Evolutionary conservation across 257 asterid species (phyloP).

Genomic region (Nicotiana benthamiana): DNA sequence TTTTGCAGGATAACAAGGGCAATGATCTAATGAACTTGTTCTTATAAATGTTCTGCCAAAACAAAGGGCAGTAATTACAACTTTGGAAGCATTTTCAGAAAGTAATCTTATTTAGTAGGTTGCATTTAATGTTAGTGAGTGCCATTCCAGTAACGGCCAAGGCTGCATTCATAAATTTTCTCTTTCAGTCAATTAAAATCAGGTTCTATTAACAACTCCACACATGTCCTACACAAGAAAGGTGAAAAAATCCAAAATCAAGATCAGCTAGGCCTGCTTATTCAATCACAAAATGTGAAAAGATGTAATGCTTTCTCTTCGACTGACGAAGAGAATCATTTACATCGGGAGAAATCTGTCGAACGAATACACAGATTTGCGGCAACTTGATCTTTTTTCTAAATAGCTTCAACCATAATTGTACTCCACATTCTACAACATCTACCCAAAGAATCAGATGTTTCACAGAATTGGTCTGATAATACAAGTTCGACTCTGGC

Average conservation of each 20-base stretch:
- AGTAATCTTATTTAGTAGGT: constrained; percentile 33
- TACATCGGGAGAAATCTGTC: not conserved
- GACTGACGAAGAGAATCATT: not conserved
- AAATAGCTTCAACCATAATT: not conserved
- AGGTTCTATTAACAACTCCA: constrained; percentile 4
- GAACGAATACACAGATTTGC: not conserved
- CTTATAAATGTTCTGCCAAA: constrained; percentile 22
- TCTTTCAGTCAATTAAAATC: constrained; percentile 7
- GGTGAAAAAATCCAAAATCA: constrained; percentile 23
- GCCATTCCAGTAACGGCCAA: constrained; percentile 14
- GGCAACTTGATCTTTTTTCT: not conserved
- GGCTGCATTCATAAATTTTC: constrained; percentile 19
- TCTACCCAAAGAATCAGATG: not conserved
- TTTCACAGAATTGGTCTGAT: not conserved
- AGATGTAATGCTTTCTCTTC: constrained; percentile 10
- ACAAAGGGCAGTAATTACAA: constrained; percentile 20
- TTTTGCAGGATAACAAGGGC: not conserved
- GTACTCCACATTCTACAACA: not conserved
- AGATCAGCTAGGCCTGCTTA: constrained; percentile 4
- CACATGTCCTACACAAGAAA: constrained; percentile 24
- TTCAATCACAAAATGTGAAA: constrained; percentile 11
- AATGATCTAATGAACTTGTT: constrained; percentile 19
- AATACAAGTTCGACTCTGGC: not conserved
- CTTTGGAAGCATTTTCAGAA: constrained; percentile 21
- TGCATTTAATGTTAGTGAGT: constrained; percentile 20